These are phyloP conservation scores for Polytrichum formosum DNA, from an alignment of 225 moss, liverwort and hornwort species.

Conservation along the genomic window DNA sequence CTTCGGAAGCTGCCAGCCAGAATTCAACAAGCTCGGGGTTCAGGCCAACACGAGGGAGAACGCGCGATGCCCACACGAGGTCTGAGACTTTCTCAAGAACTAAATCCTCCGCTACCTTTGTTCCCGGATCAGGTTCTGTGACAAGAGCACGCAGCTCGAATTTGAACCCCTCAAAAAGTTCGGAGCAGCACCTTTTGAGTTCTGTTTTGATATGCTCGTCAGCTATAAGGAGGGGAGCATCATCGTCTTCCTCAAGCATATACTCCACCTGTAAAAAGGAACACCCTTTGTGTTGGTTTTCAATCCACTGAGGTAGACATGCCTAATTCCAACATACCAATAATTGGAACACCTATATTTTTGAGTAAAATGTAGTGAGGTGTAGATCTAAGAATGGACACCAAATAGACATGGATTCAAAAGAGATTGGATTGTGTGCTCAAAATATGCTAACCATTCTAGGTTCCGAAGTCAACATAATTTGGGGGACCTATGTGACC, in stretches of 20 bases:
- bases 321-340: too few relatives aligned
- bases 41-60: slow-evolving; percentile 65
- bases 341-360: too few relatives aligned
- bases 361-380: too few relatives aligned
- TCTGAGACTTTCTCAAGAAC: slow-evolving; percentile 70
- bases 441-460: too few relatives aligned
- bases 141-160: slow-evolving; percentile 42
- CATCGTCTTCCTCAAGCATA: slow-evolving; percentile 86
- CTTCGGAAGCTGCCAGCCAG: slow-evolving; percentile 58
- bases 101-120: slow-evolving; percentile 25
- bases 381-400: too few relatives aligned
- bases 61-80: slow-evolving; percentile 70
- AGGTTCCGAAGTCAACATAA: too few relatives aligned
- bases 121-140: slow-evolving; percentile 5
- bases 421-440: too few relatives aligned
- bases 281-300: too few relatives aligned
- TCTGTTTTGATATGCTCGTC: slow-evolving; percentile 54
- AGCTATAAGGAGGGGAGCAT: slow-evolving; percentile 71
- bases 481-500: too few relatives aligned
- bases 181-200: slow-evolving; percentile 46
- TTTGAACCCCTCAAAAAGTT: slow-evolving; percentile 58
- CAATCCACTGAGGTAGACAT: too few relatives aligned
- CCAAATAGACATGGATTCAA: too few relatives aligned
- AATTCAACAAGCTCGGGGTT: slow-evolving; percentile 54
- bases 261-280: slow-evolving; percentile 56